A percentile compares a stretch with the other conserved stretches of the same genome.
These are phyloP conservation scores for Lachancea thermotolerans DNA, from an alignment of 805 yeast species.

Conservation along the genomic window DNA sequence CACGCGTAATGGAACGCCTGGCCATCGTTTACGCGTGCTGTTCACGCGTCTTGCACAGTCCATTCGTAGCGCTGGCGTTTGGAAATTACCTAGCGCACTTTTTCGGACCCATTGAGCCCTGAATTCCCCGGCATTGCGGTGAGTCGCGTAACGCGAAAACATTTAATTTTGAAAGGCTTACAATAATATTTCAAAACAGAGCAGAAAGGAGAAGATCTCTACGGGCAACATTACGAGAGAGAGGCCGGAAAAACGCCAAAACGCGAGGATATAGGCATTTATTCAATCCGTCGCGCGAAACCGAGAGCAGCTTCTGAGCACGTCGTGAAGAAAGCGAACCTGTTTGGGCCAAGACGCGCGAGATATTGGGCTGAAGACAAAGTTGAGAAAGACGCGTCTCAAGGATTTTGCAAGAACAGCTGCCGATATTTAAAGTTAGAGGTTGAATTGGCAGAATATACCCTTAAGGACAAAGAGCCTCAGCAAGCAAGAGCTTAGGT, in stretches of 20 bases:
- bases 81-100: no score
- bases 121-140: no score
- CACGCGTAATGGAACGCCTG: no score
- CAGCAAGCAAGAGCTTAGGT: no score
- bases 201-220: background rate
- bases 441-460: background rate
- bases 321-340: background rate
- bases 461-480: no score
- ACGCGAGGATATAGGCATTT: constrained; percentile 1
- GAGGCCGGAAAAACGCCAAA: constrained; percentile 3
- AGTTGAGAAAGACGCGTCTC: background rate
- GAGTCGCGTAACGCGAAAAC: constrained; percentile 1
- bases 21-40: no score
- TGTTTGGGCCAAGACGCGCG: constrained; percentile 4
- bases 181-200: background rate
- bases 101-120: no score
- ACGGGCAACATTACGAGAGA: background rate
- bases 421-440: background rate
- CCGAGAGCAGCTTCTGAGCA: background rate
- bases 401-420: background rate
- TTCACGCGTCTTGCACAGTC: no score
- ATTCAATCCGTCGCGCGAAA: background rate
- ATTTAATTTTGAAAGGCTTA: background rate
- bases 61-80: no score
- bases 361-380: background rate